Evolutionary conservation across 1,139 yeast genomes (phyloP), one percentile per base, ranked within the genome.

Genomic region (Yamadazyma spencermartinsiae): DNA sequence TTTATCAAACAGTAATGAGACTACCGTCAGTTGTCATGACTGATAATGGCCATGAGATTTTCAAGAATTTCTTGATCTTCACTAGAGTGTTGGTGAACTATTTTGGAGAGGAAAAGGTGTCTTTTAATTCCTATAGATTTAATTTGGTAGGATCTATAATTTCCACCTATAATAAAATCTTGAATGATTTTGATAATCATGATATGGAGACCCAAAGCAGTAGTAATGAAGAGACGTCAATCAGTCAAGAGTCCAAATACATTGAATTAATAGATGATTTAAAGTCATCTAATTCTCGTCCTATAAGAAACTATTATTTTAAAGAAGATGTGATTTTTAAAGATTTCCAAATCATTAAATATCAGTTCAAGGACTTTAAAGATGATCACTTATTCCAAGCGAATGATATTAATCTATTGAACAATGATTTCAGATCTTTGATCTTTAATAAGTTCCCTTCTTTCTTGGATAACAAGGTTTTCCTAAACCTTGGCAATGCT

Each of bases 301-400:
- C 75, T 1, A 43, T 55, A n/a, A 66, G 90, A 55, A 54, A 58
- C 1, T 76, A 79, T 45, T 76, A 74, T 41, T 83, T 82, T 50
- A 59, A 65, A 31, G 92, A 84, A 49, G 94, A 85, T 60, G 78
- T 82, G 8, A 60, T 70, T 12, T 63, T 81, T 44, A 76, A 77
- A 44, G 89, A 82, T 42, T 82, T 79, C 49, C 63, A 66, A 37
- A 71, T 82, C 3, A 65, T 83, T 20, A 73, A 70, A 28, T 74
- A 63, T 49, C 74, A 73, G 42, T 66, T 82, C 42, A 71, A 71
- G 38, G 89, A 82, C 54, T 83, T 82, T 51, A 69, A 79, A 46
- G 87, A 82, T 51, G 68, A 68, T 14, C 65, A 59, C 38, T 52
- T 70, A 34, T 70, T 69, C 44, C 45, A 46, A 19, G 45, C 61